Base-by-base conservation (phyloP, 768 basidiomycete genomes). In the Auriscalpium vulgare region DNA sequence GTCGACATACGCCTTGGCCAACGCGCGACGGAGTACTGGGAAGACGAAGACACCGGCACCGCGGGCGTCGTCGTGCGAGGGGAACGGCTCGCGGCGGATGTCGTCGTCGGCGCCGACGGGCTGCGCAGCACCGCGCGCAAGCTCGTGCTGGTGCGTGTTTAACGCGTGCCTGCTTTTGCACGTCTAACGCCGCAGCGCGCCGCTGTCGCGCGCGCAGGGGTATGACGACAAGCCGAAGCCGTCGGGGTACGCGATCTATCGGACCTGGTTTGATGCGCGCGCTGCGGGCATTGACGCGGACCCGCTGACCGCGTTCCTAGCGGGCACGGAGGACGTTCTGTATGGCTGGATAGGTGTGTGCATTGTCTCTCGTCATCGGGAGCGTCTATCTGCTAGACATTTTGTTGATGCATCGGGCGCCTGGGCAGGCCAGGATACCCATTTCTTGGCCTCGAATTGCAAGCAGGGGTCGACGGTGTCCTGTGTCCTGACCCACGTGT, bases 81-180 rank as follows among this genome's bases (percentile, higher is more conserved):
- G 21, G 56, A 55, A 51, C 50, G 35, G 16, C 35, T 66, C 13
- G 51, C 50, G 6, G 64, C 53, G 29, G 65, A 66, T 59, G 50
- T 66, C 35, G 60, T 68, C 35, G 38, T 68, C 49, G 65, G 63
- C 52, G 63, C 65, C 8, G 63, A 67, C 58, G 68, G 68, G 37
- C 61, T 64, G 49, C 64, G 62, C 50, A 60, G 48, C 53, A 37
- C 48, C 35, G 62, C 63, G 9, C 57, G 59, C 37, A 35, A 56
- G 35, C 55, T 54, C 36, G 48, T 60, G 11, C 56, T 57, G 14
- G 70, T 67, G 50, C 47, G 64, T 29, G 29, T n/a, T n/a, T n/a
- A n/a, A n/a, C 29, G 4, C 40, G 40, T 59, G 19, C 54, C 45
- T 37, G 8, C 29, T 43, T 21, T 47, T 40, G 35, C 37, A 47